Percentiles rank a stretch among this genome's conserved stretches.
These are phyloP conservation scores for Trametes meyenii DNA, from an alignment of 768 basidiomycete species.

Conservation along the genomic window DNA sequence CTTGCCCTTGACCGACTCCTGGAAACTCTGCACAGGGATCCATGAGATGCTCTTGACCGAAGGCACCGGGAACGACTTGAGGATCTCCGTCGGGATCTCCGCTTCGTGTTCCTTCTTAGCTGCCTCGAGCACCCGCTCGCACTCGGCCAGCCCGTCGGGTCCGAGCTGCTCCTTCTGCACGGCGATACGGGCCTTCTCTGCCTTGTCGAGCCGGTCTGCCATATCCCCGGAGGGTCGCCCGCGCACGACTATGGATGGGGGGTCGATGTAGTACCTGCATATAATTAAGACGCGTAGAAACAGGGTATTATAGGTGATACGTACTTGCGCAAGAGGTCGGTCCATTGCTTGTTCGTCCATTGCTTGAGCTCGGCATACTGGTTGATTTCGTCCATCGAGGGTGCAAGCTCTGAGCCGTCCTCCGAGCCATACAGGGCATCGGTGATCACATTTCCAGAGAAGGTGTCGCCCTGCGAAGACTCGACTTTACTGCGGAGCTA, in stretches of 20 bases:
- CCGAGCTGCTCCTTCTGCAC: conserved; percentile 73
- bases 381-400: conserved; percentile 77
- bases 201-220: conserved; percentile 76
- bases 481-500: conserved; percentile 85
- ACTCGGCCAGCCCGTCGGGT: conserved; percentile 74
- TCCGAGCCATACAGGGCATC: conserved; percentile 87
- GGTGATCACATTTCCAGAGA: conserved; percentile 71
- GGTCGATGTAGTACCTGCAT: conserved; percentile 76
- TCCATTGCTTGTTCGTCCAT: conserved; percentile 83
- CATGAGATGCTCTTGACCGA: conserved; percentile 89
- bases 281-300: background rate
- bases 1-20: conserved; percentile 61
- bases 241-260: conserved; percentile 70
- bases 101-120: conserved; percentile 87
- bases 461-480: conserved; percentile 79
- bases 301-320: conserved; percentile 20
- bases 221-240: conserved; percentile 89
- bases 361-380: conserved; percentile 65
- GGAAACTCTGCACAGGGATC: conserved; percentile 75
- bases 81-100: conserved; percentile 78
- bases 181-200: conserved; percentile 77
- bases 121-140: conserved; percentile 66
- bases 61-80: conserved; percentile 89
- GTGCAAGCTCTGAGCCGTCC: conserved; percentile 77
- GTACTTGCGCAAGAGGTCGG: conserved; percentile 71